phyloP scores from a whole-genome alignment of 1,284 basidiomycete genomes.

The Marasmius fiardii region DNA sequence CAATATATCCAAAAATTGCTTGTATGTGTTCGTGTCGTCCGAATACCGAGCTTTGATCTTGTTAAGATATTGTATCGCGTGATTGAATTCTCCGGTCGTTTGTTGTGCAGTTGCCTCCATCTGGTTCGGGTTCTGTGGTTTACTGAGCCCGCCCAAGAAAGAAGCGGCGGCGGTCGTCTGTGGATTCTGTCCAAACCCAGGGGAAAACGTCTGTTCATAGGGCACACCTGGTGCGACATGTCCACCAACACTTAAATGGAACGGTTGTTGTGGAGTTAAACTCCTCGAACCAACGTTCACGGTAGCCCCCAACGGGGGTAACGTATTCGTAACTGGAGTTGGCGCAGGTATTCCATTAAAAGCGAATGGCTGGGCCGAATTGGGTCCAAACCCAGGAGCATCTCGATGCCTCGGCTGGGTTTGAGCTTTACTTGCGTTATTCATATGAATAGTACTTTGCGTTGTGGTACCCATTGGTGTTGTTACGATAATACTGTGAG shows the following conservation, averaged over 20 bases:
- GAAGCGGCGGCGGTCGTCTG: constrained; percentile 56
- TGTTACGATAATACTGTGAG: constrained; percentile 90
- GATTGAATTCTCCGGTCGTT: constrained; percentile 82
- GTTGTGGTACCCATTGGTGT: constrained; percentile 87
- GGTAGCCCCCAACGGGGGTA: constrained; percentile 24
- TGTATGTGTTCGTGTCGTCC: constrained; percentile 95
- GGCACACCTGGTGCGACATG: constrained; percentile 27
- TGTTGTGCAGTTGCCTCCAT: constrained; percentile 24
- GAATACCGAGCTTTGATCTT: constrained; percentile 96
- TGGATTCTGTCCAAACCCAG: constrained; percentile 29
- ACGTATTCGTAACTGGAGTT: constrained; percentile 15
- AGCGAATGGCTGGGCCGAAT: constrained; percentile 16
- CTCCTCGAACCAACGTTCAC: constrained; percentile 35
- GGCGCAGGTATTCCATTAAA: constrained; percentile 12
- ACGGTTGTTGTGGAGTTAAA: constrained; percentile 37
- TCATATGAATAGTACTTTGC: constrained; percentile 43
- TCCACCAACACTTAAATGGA: constrained; percentile 18
- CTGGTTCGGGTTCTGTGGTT: constrained; percentile 36
- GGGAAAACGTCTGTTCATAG: constrained; percentile 36
- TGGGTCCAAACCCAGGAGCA: constrained; percentile 19
- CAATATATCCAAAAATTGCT: constrained; percentile 96
- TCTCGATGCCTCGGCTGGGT: constrained; percentile 27
- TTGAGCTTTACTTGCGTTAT: constrained; percentile 19
- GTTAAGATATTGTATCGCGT: constrained; percentile 97
- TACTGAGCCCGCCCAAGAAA: constrained; percentile 54